phyloP scores from a whole-genome alignment of 768 basidiomycete species.

The Pisolithus sp. region DNA sequence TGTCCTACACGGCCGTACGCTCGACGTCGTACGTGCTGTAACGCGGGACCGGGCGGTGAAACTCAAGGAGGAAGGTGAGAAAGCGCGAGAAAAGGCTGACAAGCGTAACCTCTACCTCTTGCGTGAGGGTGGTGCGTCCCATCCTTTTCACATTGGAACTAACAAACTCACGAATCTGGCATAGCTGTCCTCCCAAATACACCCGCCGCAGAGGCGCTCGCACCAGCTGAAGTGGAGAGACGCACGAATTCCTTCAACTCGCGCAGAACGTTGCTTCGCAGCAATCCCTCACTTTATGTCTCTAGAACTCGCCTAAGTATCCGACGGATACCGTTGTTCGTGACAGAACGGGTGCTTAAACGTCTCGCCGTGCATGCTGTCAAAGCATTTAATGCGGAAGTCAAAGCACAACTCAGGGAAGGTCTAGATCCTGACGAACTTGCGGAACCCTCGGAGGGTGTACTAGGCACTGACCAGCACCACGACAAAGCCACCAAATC shows the following conservation, averaged over 20 bases:
- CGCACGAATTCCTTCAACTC: slow-evolving; percentile 83
- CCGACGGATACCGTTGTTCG: slow-evolving; percentile 87
- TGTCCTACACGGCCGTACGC: slow-evolving; percentile 86
- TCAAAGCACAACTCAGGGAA: slow-evolving; percentile 52
- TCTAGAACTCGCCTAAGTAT: slow-evolving; percentile 92
- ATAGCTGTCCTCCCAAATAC: slow-evolving; percentile 90
- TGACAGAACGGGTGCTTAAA: slow-evolving; percentile 84
- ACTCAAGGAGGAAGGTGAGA: slow-evolving; percentile 84
- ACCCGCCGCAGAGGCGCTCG: slow-evolving; percentile 66
- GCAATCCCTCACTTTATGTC: slow-evolving; percentile 91
- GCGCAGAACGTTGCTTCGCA: slow-evolving; percentile 73
- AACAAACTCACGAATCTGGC: neutral
- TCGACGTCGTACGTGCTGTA: slow-evolving; percentile 87
- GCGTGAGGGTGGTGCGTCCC: slow-evolving; percentile 81
- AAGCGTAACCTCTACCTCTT: slow-evolving; percentile 94
- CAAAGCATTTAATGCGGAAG: slow-evolving; percentile 74
- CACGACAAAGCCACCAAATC: slow-evolving; percentile 17
- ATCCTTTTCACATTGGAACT: neutral
- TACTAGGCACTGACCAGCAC: slow-evolving; percentile 21
- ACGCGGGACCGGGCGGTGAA: slow-evolving; percentile 83
- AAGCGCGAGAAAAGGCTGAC: slow-evolving; percentile 80
- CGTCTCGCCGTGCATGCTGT: slow-evolving; percentile 79
- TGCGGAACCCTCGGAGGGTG: slow-evolving; percentile 33
- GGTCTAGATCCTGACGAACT: slow-evolving; percentile 70
- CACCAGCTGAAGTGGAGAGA: slow-evolving; percentile 74